Evolutionary conservation across 768 basidiomycete genomes (phyloP).

Genomic region (Gymnopilus dilepis): DNA sequence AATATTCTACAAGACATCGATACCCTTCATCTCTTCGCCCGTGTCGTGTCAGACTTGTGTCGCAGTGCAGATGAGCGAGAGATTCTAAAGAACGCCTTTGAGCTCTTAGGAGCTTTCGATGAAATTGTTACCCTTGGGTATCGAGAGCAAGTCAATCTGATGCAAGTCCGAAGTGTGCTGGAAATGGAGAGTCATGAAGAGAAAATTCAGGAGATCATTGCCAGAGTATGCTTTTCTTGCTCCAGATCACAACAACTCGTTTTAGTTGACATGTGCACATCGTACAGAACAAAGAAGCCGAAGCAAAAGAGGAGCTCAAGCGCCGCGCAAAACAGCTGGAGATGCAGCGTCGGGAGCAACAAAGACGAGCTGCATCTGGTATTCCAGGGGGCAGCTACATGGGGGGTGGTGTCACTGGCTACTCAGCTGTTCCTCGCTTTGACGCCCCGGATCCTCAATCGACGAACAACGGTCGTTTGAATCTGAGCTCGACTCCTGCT

Average conservation of each 20-base stretch:
- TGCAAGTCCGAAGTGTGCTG: constrained; percentile 77
- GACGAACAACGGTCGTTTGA: constrained; percentile 26
- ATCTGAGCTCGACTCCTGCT: constrained; percentile 45
- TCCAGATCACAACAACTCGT: background rate
- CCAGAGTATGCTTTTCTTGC: constrained; percentile 61
- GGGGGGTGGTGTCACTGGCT: constrained; percentile 72
- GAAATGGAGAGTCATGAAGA: constrained; percentile 95
- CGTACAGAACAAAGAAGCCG: constrained; percentile 95
- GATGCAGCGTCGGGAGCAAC: constrained; percentile 95
- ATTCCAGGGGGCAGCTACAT: constrained; percentile 58
- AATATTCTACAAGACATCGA: constrained; percentile 99
- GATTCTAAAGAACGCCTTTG: constrained; percentile 89
- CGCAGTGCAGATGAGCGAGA: constrained; percentile 87
- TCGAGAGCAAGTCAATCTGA: constrained; percentile 76
- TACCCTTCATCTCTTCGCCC: constrained; percentile 91
- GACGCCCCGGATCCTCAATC: constrained; percentile 58
- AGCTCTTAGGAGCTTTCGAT: constrained; percentile 94
- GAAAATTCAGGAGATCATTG: constrained; percentile 98
- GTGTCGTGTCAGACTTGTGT: constrained; percentile 92
- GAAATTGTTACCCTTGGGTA: constrained; percentile 94
- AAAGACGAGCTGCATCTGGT: constrained; percentile 65
- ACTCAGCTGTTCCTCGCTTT: constrained; percentile 73
- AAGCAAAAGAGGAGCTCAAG: constrained; percentile 99
- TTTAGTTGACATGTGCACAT: background rate
- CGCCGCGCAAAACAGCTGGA: constrained; percentile 97